Evolutionary conservation across 768 basidiomycete species (phyloP).

Genomic region (Kwoniella heveanensis): DNA sequence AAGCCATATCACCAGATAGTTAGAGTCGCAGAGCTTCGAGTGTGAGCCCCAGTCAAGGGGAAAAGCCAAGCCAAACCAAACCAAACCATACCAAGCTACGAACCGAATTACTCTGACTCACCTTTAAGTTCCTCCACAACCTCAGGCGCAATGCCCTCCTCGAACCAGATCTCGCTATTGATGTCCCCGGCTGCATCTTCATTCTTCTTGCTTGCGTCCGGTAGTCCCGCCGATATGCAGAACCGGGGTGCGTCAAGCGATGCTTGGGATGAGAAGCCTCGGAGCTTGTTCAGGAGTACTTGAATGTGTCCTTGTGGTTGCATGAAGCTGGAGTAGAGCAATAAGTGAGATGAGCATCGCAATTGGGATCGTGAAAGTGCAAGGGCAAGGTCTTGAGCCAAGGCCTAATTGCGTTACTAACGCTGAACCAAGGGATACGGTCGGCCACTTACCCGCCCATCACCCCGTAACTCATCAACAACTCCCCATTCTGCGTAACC

Average conservation of each 20-base stretch:
- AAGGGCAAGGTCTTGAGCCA: not conserved
- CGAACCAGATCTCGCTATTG: conserved; percentile 84
- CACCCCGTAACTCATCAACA: conserved; percentile 62
- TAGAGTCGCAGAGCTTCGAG: too few relatives aligned
- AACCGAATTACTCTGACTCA: too few relatives aligned
- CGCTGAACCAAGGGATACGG: too few relatives aligned
- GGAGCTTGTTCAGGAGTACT: conserved; percentile 83
- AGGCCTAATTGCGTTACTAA: not conserved
- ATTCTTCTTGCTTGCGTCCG: conserved; percentile 62
- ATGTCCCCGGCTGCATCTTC: conserved; percentile 64
- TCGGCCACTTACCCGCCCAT: conserved; percentile 63
- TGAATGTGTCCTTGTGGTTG: conserved; percentile 97
- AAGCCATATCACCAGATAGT: too few relatives aligned
- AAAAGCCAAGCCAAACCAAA: too few relatives aligned
- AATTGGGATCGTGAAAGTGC: not conserved
- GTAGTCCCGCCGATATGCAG: conserved; percentile 85
- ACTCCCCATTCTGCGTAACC: conserved; percentile 42
- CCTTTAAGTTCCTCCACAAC: conserved; percentile 71
- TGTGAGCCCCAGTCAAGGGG: too few relatives aligned
- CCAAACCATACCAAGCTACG: too few relatives aligned
- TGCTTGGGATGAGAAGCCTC: conserved; percentile 83
- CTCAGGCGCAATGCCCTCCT: conserved; percentile 71
- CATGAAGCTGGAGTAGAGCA: conserved; percentile 39
- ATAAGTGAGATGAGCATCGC: not conserved
- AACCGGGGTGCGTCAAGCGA: conserved; percentile 93